Base-by-base conservation (phyloP, 78 protist genomes). In the slime mould (Dictyostelium discoideum) region DNA sequence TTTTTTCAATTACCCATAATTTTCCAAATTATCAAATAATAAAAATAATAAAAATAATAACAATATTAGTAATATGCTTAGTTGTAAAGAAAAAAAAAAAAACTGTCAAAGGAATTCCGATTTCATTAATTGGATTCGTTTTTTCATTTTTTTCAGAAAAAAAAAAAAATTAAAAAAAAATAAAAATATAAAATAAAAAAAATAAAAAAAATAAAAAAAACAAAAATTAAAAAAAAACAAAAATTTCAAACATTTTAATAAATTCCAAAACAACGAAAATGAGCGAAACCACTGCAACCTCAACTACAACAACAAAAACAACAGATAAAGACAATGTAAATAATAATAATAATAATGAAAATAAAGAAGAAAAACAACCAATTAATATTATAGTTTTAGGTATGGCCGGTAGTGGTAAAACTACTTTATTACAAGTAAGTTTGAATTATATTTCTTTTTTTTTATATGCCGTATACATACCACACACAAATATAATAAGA, bases 341-440 rank as follows among this genome's bases (percentile, higher is more conserved):
- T 57, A 81, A 63, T n/a, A 85, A 39, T 26, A 78, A 78, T 26
- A 50, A 81, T 46, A 48, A 77, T 48, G 78, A 48, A 46, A 65
- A n/a, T 32, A 16, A 16, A 48, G 32, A 40, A 29, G 37, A 29
- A 20, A 42, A 88, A 73, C 85, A 97, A 44, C 99, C 99, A 24
- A 85, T 93, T 32, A 98, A 96, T 46, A 9, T 85, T 37, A 85
- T 99, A 7, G 81, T 98, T n/a, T 46, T 99, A 7, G 99, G 99
- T 42, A 99, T 99, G 99, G 99, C 99, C 0, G 99, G 99, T 10
- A 85, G 98, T 65, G 99, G 99, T 22, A 99, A 99, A 93, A 97
- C 99, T 63, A 98, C 99, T 13, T 85, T 99, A 3, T 81, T 99
- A 96, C 99, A 98, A 92, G 93, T 85, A 20, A 29, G n/a, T 20